Evolutionary conservation across 768 basidiomycete species (phyloP).

Genomic region (Gelatoporia subvermispora): DNA sequence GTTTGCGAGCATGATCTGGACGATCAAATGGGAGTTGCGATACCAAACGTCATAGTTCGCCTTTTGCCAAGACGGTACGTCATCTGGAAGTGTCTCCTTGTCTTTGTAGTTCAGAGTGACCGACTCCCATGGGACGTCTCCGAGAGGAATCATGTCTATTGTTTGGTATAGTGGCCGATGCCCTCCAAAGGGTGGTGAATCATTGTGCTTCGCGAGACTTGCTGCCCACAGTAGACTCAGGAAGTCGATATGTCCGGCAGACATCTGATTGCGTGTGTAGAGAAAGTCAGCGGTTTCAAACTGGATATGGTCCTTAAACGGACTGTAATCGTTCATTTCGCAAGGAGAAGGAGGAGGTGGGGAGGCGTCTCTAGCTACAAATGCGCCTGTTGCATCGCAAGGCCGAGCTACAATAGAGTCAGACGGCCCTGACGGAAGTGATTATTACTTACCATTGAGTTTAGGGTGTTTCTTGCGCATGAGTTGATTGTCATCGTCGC

Average conservation of each 20-base stretch:
- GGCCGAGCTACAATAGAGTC: slow-evolving; percentile 4
- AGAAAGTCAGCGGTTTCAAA: slow-evolving; percentile 21
- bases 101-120: slow-evolving; percentile 28
- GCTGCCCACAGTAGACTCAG: slow-evolving; percentile 14
- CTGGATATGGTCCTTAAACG: slow-evolving; percentile 11
- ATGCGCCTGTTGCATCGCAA: slow-evolving; percentile 1
- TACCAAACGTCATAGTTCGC: slow-evolving; percentile 20
- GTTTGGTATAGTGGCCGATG: slow-evolving; percentile 26
- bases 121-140: slow-evolving; percentile 33
- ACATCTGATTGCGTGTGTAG: slow-evolving; percentile 15
- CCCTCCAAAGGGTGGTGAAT: slow-evolving; percentile 19
- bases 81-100: not conserved
- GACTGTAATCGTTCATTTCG: slow-evolving; percentile 11
- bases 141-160: slow-evolving; percentile 31
- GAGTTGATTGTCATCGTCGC: no score
- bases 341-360: not conserved
- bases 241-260: slow-evolving; percentile 4
- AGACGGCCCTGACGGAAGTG: no score
- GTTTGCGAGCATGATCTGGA: slow-evolving; percentile 15
- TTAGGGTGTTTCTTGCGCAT: not conserved
- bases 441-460: not conserved
- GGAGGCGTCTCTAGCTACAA: not conserved
- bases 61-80: slow-evolving; percentile 21
- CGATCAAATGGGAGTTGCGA: slow-evolving; percentile 9
- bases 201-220: slow-evolving; percentile 1